Evolutionary conservation across 2,329 filamentous ascomycete species (phyloP), one percentile per base, ranked within the genome.

Genomic region (Myriosclerotinia scirpicola): DNA sequence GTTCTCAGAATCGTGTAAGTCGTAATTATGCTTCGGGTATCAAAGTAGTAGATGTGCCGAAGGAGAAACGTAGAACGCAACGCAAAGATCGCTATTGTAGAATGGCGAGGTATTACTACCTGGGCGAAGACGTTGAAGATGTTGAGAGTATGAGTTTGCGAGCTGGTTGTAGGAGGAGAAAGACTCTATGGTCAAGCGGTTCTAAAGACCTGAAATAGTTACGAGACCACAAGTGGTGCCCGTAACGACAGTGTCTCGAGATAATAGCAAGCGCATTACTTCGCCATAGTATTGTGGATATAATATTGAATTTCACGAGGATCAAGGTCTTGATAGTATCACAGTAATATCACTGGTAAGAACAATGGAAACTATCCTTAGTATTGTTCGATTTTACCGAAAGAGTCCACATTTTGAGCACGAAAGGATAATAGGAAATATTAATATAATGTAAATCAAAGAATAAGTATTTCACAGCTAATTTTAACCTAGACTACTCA

Each of bases 301-400:
- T 63, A 4, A 42, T 34, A 42, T 12, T 34, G 30, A 61, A 36
- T 53, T 54, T 36, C 30, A 53, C 14, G 36, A 66, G 38, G 38
- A 30, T 66, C 48, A 48, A 30, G 22, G 26, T 61, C 48, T 66
- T 26, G 30, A 42, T 42, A 12, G 6, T 22, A 38, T 20, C 20
- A 38, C 14, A 50, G 58, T 50, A 14, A 20, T 17, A 42, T 54
- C 48, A 61, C 48, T 1, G 9, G 20, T 36, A 61, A 54, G 64
- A 26, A 61, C 64, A 66, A 66, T 61, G 5, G 6, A 20, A 42
- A 44, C 9, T 66, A 26, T 38, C 46, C 55, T 66, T 66, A 36
- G 56, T 66, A 66, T 61, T 66, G 58, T 61, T 61, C 44, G 12
- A 50, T 38, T 50, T 50, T 40, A 52, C 44, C 34, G 44, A 50